Conservation (phyloP, 2,329 filamentous ascomycete species). For the Scedosporium dehoogii region DNA sequence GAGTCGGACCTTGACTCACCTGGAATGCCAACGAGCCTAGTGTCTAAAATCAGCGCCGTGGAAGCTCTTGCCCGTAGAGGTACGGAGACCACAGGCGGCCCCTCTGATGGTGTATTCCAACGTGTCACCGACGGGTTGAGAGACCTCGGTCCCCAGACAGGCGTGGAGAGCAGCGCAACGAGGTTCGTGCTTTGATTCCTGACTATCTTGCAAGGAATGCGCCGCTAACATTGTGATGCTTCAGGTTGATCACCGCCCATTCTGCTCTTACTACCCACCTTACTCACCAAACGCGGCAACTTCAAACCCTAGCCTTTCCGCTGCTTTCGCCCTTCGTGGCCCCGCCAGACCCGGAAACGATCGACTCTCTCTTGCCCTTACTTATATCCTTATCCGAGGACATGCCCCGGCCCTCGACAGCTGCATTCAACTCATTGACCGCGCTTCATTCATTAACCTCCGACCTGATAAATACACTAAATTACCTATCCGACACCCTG, state of each 20-base stretch:
- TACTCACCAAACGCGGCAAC: slow-evolving; percentile 61
- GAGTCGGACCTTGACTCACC: slow-evolving; percentile 60
- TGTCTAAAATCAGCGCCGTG: slow-evolving; percentile 61
- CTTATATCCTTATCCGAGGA: slow-evolving; percentile 54
- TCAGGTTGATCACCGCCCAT: slow-evolving; percentile 65
- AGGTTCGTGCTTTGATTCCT: slow-evolving; percentile 36
- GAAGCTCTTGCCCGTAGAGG: slow-evolving; percentile 59
- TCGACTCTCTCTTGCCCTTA: slow-evolving; percentile 60
- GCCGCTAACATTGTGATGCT: slow-evolving; percentile 4
- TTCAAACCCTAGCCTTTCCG: slow-evolving; percentile 63
- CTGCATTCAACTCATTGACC: slow-evolving; percentile 55
- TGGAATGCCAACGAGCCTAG: slow-evolving; percentile 56
- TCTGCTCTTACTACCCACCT: slow-evolving; percentile 66
- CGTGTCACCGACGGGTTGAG: slow-evolving; percentile 60
- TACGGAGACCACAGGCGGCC: slow-evolving; percentile 55
- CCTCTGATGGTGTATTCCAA: slow-evolving; percentile 55
- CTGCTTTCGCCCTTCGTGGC: slow-evolving; percentile 60
- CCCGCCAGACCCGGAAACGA: slow-evolving; percentile 51
- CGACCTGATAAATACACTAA: slow-evolving; percentile 69
- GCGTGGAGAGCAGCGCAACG: slow-evolving; percentile 61
- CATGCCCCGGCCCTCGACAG: slow-evolving; percentile 55
- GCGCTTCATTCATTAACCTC: slow-evolving; percentile 60
- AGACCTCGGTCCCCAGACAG: slow-evolving; percentile 63
- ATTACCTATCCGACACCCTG: slow-evolving; percentile 78
- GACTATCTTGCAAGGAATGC: neutral